Base-by-base conservation (phyloP, 2,329 filamentous ascomycete genomes). In the Xylaria sp. region DNA sequence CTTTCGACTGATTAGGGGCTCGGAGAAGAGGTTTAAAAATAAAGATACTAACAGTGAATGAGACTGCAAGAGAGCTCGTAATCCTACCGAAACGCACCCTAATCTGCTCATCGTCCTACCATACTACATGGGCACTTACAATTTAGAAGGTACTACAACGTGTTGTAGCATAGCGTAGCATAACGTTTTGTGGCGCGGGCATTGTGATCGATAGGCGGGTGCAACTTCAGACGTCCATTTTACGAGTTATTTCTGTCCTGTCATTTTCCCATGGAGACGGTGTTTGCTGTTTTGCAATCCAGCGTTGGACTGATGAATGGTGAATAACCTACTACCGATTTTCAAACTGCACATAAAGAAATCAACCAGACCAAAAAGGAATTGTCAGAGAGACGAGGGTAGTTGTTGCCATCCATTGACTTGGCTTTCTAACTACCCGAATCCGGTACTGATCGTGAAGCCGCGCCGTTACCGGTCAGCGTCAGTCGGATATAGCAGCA, bases 61-160 rank as follows among this genome's bases (percentile, higher is more conserved):
- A 39, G 28, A 64, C 52, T 66, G 65, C 52, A 70, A 51, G 64
- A 34, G 57, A 51, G 56, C 39, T 58, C 23, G 55, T 61, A 54
- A 54, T 46, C 46, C 31, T 48, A 44, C 13, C 28, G 9, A 37
- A 55, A 55, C 1, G 20, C 37, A 58, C 20, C 37, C 20, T 9
- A 18, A 20, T 25, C 20, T 41, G 10, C 13, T 20, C 54, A 7
- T 25, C 12, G 37, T 25, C 20, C 20, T 61, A 59, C 63, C 52
- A 34, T 44, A 28, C 28, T 28, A 28, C 28, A 28, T 28, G 28
- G 3, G 2, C 4, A 28, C 28, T 23, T 69, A 37, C 34, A 39
- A 18, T 63, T 41, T 13, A 48, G 58, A 51, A 31, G 65, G 65
- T 23, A 46, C 56, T 46, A 34, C 20, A 23, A 48, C n/a, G 20